Evolutionary conservation across 192 early-diverging fungal genomes (phyloP).

Genomic region (Backusella psychrophila): DNA sequence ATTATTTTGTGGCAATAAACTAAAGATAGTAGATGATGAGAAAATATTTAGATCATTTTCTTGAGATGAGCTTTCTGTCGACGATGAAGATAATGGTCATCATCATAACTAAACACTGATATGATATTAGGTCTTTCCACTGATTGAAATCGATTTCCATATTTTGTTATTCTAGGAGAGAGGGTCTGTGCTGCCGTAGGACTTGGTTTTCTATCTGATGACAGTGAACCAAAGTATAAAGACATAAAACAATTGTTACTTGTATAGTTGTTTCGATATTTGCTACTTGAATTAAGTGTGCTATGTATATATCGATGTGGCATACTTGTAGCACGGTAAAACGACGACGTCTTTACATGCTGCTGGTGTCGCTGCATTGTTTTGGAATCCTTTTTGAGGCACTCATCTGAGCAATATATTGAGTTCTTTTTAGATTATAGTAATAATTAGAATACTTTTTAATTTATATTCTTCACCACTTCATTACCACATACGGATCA

Average conservation of each 20-base stretch:
- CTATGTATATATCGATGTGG: not conserved
- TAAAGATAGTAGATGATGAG: not conserved
- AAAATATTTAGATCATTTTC: not conserved
- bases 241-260: not conserved
- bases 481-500: conserved; percentile 23
- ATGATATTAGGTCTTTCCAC: not conserved
- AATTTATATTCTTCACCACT: not conserved
- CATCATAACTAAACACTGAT: not conserved
- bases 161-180: not conserved
- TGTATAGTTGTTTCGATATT: not conserved
- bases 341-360: not conserved
- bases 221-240: not conserved
- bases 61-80: not conserved
- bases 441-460: not conserved
- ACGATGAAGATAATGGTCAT: not conserved
- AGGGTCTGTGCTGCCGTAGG: not conserved
- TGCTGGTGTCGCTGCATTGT: not conserved
- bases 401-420: conserved; percentile 5
- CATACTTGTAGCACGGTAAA: not conserved
- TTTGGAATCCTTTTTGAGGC: not conserved
- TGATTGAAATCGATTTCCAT: not conserved
- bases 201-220: not conserved
- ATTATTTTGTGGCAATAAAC: not conserved
- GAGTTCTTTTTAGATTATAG: not conserved
- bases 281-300: not conserved